Evolutionary conservation across 805 yeast species (phyloP).

Genomic region (Yamadazyma akitaensis): DNA sequence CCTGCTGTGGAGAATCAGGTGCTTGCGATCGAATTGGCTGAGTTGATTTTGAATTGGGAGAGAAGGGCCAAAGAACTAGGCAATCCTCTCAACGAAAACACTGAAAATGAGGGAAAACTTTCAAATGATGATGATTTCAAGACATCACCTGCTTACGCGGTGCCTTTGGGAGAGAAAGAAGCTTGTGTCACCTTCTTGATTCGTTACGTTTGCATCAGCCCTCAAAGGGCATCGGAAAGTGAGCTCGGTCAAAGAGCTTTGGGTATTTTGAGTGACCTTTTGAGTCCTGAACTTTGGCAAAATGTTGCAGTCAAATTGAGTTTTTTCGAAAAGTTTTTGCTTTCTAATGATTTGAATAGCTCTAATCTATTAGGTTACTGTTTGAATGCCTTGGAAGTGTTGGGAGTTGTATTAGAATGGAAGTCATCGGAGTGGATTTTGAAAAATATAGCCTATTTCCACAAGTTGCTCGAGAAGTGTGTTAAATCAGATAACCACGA

Average conservation of each 20-base stretch:
- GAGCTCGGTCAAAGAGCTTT: slow-evolving; percentile 80
- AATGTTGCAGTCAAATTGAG: slow-evolving; percentile 84
- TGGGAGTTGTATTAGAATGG: slow-evolving; percentile 78
- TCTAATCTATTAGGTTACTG: slow-evolving; percentile 73
- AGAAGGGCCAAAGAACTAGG: slow-evolving; percentile 34
- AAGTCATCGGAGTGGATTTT: slow-evolving; percentile 77
- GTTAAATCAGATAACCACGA: slow-evolving; percentile 80
- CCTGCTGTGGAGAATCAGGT: slow-evolving; percentile 79
- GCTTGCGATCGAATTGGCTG: slow-evolving; percentile 86
- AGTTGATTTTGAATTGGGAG: slow-evolving; percentile 85
- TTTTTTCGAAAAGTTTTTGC: slow-evolving; percentile 83
- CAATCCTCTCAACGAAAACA: slow-evolving; percentile 2
- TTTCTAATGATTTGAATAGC: slow-evolving; percentile 70
- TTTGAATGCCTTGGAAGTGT: slow-evolving; percentile 85
- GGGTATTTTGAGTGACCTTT: slow-evolving; percentile 67
- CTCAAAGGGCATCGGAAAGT: slow-evolving; percentile 79
- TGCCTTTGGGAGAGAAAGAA: slow-evolving; percentile 80
- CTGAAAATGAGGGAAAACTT: slow-evolving; percentile 4
- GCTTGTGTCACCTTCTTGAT: slow-evolving; percentile 87
- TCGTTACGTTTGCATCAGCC: slow-evolving; percentile 81
- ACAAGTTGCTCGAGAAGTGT: slow-evolving; percentile 73
- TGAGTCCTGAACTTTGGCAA: slow-evolving; percentile 77
- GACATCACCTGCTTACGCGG: slow-evolving; percentile 49
- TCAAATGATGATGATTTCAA: slow-evolving; percentile 32
- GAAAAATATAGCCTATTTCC: slow-evolving; percentile 64